Percentiles rank a stretch among this genome's conserved stretches.
Evolutionary conservation across 2,329 filamentous ascomycete species (phyloP).

Genomic region (Verticillium klebahnii): DNA sequence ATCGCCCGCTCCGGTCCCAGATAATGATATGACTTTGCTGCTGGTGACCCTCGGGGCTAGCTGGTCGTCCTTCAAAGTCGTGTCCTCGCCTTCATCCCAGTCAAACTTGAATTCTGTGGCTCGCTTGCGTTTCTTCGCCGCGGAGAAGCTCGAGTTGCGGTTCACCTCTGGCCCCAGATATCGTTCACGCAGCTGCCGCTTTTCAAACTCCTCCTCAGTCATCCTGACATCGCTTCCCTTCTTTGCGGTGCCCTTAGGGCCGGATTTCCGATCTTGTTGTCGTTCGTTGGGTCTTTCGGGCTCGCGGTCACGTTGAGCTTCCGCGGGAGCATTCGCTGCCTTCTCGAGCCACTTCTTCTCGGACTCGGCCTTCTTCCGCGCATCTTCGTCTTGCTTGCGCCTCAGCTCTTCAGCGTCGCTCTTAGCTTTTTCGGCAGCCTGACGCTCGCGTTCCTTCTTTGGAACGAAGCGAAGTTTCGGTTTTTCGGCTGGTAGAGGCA

Average conservation of each 20-base stretch:
- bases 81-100: constrained; percentile 95
- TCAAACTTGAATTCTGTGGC: constrained; percentile 97
- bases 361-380: constrained; percentile 69
- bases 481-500: constrained; percentile 42
- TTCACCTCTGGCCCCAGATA: constrained; percentile 93
- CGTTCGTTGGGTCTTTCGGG: constrained; percentile 33
- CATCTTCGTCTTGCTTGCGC: constrained; percentile 47
- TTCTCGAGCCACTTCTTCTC: constrained; percentile 28
- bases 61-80: constrained; percentile 75
- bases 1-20: constrained; percentile 45
- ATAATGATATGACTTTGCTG: constrained; percentile 23
- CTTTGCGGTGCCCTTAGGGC: constrained; percentile 26
- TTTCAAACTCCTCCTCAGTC: constrained; percentile 58
- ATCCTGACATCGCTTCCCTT: constrained; percentile 23
- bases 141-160: constrained; percentile 77
- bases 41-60: constrained; percentile 49
- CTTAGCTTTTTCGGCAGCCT: constrained; percentile 72
- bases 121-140: constrained; percentile 90
- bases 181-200: constrained; percentile 67
- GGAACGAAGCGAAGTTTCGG: constrained; percentile 86
- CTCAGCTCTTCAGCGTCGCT: constrained; percentile 61
- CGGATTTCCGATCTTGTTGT: constrained; percentile 25
- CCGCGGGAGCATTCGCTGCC: not conserved
- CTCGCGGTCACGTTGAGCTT: constrained; percentile 15
- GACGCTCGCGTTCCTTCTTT: constrained; percentile 73